Conservation (phyloP, 2,329 filamentous ascomycete species). For the Ceratocystis ficicola region DNA sequence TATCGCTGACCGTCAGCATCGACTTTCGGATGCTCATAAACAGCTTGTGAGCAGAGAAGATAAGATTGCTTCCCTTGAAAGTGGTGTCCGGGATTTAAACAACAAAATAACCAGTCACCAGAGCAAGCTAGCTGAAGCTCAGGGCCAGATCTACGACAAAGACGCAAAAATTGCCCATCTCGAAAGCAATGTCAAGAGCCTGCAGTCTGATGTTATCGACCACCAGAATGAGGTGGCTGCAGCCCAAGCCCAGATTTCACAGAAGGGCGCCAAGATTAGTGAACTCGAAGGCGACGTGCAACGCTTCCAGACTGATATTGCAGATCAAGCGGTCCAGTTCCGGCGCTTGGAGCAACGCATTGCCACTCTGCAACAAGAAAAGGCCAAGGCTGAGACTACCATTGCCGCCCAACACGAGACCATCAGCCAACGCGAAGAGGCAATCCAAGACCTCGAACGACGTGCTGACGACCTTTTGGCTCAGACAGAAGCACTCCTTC, state of each 20-base stretch:
- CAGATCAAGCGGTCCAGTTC: slow-evolving; percentile 1
- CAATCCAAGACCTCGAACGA: slow-evolving; percentile 34
- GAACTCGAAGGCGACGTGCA: slow-evolving; percentile 37
- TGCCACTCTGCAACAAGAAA: slow-evolving; percentile 15
- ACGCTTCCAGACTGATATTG: not conserved
- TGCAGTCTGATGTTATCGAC: slow-evolving; percentile 39
- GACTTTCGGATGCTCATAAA: slow-evolving; percentile 31
- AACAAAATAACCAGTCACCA: slow-evolving; percentile 37
- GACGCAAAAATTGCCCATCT: slow-evolving; percentile 36
- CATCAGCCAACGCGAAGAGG: slow-evolving; percentile 31
- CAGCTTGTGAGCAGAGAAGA: slow-evolving; percentile 31
- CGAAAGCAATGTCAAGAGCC: slow-evolving; percentile 38
- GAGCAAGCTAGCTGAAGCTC: slow-evolving; percentile 31
- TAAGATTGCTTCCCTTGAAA: slow-evolving; percentile 37
- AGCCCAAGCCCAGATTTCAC: slow-evolving; percentile 29
- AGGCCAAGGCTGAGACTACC: slow-evolving; percentile 28
- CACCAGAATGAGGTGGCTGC: slow-evolving; percentile 34
- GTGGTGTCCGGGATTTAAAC: slow-evolving; percentile 40
- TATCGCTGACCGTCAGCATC: slow-evolving; percentile 37
- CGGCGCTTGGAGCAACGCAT: not conserved
- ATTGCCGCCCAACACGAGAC: slow-evolving; percentile 30
- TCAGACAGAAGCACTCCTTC: slow-evolving; percentile 32
- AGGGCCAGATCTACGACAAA: slow-evolving; percentile 30
- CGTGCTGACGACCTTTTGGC: slow-evolving; percentile 34
- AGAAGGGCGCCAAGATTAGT: slow-evolving; percentile 32